Conservation (phyloP, 2,329 filamentous ascomycete genomes). For the Periconia macrospinosa region DNA sequence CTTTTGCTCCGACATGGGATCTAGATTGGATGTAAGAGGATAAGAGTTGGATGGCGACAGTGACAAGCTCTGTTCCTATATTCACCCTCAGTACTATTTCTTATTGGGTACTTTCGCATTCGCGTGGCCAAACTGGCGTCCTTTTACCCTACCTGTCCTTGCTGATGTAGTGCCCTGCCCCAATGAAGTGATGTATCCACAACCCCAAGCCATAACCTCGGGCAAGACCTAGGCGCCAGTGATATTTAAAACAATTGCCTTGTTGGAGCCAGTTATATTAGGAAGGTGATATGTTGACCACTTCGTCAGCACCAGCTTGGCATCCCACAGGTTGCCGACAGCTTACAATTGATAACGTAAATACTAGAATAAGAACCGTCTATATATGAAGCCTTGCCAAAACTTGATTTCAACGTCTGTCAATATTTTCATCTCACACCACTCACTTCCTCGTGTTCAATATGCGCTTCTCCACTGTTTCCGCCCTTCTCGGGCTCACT, state of each 20-base stretch:
- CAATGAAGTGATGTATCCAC: too few species aligned
- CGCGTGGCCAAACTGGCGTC: too few species aligned
- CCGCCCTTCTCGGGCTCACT: slow-evolving; percentile 7
- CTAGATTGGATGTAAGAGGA: neutral
- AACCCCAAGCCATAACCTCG: too few species aligned
- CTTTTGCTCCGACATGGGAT: neutral
- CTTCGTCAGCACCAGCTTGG: neutral
- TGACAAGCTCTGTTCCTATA: too few species aligned
- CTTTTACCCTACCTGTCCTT: too few species aligned
- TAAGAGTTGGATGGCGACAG: neutral
- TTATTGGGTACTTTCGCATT: too few species aligned
- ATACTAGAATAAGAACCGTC: neutral
- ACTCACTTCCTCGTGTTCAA: neutral
- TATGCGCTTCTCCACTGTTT: slow-evolving; percentile 9
- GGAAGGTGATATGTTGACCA: slow-evolving; percentile 3
- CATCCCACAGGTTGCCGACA: neutral
- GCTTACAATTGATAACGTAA: neutral
- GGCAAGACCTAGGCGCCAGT: too few species aligned
- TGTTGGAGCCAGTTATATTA: neutral
- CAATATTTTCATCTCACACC: neutral
- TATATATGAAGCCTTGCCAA: neutral
- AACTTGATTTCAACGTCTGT: neutral
- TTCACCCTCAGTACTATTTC: too few species aligned
- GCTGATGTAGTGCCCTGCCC: too few species aligned
- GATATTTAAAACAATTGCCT: too few species aligned